These are phyloP conservation scores for Ambispora gerdemannii DNA, from an alignment of 192 early-diverging fungal genomes.

Conservation along the genomic window DNA sequence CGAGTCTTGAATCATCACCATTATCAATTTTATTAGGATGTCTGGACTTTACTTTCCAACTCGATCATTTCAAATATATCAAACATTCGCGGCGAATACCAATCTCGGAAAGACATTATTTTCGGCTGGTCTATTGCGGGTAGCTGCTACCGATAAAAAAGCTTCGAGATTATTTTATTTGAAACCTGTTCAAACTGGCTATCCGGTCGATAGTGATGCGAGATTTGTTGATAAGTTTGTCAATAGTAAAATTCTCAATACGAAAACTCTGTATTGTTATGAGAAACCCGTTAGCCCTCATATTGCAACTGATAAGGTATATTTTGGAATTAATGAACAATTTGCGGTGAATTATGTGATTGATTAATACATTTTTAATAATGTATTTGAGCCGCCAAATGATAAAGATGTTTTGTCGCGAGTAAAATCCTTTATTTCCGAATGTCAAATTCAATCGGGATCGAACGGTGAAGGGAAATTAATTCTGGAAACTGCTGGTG, in stretches of 20 bases:
- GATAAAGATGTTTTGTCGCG: conserved; percentile 44
- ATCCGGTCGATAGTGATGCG: conserved; percentile 71
- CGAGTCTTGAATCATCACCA: no score
- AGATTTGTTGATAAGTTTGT: conserved; percentile 37
- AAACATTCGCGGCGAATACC: conserved; percentile 78
- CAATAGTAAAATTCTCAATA: conserved; percentile 12
- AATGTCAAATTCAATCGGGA: conserved; percentile 30
- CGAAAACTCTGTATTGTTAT: conserved; percentile 61
- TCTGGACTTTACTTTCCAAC: conserved; percentile 37
- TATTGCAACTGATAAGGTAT: conserved; percentile 55
- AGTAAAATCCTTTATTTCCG: conserved; percentile 40
- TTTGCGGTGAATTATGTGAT: neutral
- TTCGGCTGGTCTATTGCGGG: conserved; percentile 64
- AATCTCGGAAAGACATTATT: conserved; percentile 80
- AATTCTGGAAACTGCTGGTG: conserved; percentile 79
- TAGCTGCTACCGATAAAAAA: conserved; percentile 40
- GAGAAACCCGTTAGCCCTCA: conserved; percentile 75
- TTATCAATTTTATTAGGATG: no score
- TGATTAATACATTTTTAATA: neutral
- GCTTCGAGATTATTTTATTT: conserved; percentile 59
- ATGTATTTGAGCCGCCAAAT: conserved; percentile 39
- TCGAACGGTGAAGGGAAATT: conserved; percentile 41
- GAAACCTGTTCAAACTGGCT: conserved; percentile 85
- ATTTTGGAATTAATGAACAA: conserved; percentile 14
- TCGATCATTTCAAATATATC: conserved; percentile 56